phyloP scores from a whole-genome alignment of 768 basidiomycete species.

The Crepidotus variabilis region DNA sequence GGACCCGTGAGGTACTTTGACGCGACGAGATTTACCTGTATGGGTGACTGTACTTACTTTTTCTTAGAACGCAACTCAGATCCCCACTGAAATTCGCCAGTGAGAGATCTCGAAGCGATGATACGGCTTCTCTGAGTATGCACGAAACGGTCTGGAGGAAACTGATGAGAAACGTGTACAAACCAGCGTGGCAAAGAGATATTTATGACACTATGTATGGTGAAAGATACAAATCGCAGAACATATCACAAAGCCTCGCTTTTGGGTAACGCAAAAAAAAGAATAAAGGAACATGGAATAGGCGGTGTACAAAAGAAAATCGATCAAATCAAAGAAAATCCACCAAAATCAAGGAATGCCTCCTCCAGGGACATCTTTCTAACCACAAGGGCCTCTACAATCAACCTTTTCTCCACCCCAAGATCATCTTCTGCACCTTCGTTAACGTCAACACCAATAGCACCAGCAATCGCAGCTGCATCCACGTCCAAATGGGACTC shows the following conservation, averaged over 20 bases:
- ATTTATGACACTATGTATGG: not conserved
- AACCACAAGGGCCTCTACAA: conserved; percentile 79
- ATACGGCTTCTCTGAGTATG: no score
- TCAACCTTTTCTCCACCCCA: conserved; percentile 47
- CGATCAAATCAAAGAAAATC: conserved; percentile 41
- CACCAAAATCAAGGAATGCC: conserved; percentile 72
- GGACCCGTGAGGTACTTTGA: no score
- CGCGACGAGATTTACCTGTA: no score
- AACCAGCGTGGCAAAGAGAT: not conserved
- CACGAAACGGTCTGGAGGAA: no score
- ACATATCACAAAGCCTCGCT: no score
- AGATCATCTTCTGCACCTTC: conserved; percentile 2
- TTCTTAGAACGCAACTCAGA: no score
- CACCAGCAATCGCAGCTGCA: conserved; percentile 19
- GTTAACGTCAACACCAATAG: conserved; percentile 13
- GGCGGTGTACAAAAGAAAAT: not conserved
- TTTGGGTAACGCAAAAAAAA: not conserved
- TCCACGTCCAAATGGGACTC: conserved; percentile 27
- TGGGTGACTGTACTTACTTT: no score
- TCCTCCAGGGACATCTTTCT: conserved; percentile 75
- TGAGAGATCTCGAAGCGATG: no score
- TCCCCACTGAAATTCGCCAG: no score
- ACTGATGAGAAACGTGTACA: not conserved
- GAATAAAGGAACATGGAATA: not conserved
- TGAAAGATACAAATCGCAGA: not conserved